A percentile compares a stretch with the other conserved stretches of the same genome.
phyloP scores from a whole-genome alignment of 2,329 filamentous ascomycete genomes.

The Aspergillus texensis region DNA sequence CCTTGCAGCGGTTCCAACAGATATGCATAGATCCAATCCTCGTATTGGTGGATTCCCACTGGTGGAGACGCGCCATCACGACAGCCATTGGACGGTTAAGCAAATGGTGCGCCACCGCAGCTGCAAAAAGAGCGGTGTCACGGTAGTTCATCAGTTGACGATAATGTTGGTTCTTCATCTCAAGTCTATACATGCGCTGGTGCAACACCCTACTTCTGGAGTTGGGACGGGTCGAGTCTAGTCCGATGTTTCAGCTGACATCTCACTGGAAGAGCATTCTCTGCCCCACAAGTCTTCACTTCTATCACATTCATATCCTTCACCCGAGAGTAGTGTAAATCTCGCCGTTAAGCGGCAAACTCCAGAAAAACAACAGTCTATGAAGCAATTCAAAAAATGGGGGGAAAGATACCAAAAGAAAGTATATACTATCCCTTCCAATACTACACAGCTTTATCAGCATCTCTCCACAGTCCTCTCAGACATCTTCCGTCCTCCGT shows the following conservation, averaged over 20 bases:
- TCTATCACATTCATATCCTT: neutral
- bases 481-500: slow-evolving; percentile 12
- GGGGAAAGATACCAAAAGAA: neutral
- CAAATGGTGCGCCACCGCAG: slow-evolving; percentile 1
- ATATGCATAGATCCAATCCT: neutral
- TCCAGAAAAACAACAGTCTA: neutral
- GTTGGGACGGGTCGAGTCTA: neutral
- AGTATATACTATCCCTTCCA: neutral
- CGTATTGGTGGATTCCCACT: slow-evolving; percentile 6
- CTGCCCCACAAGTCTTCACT: neutral
- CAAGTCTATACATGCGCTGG: neutral
- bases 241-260: neutral
- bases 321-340: neutral
- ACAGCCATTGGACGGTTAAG: neutral
- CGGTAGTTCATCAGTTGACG: neutral
- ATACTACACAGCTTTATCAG: neutral
- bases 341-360: neutral
- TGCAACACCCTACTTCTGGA: neutral
- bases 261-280: neutral
- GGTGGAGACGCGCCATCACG: neutral
- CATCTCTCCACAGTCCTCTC: slow-evolving; percentile 3
- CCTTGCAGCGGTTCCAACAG: neutral
- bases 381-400: neutral
- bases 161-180: neutral
- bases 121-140: slow-evolving; percentile 22